Base-by-base conservation (phyloP, 202 grass and related monocot species). In the Setaria italica region DNA sequence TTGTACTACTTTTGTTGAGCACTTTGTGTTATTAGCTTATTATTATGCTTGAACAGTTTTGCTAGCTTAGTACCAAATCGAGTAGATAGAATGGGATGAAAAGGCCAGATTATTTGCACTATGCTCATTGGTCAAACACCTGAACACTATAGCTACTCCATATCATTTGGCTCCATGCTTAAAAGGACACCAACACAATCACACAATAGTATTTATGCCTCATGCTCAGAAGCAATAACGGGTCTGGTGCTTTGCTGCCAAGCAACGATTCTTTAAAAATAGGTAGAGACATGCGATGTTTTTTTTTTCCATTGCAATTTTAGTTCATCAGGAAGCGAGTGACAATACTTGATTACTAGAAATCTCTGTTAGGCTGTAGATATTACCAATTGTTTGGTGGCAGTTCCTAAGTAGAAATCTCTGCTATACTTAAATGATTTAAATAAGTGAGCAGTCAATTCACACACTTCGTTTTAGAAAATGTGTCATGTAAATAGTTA, bases 241-340 rank as follows among this genome's bases (percentile, higher is more conserved):
- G 32, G 32, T 76, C 37, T 35, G 55, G 45, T 72, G 15, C 32
- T 68, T 68, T 62, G 30, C 49, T 34, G 29, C 11, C 11, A 45
- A 20, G 8, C 42, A 59, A 79, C 54, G 53, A 67, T 78, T 78
- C 15, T 82, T 78, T 41, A 41, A 59, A 60, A 58, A 82, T 67
- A 51, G 10, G 57, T 21, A 43, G 17, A 74, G 33, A 21, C 5
- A 50, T 48, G n/a, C 29, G 5, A 21, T 3, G 0, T 4, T 50
- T 0, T 15, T 55, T 67, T 11, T 71, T 78, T 25, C 25, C 32
- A 46, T 82, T 56, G 0, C 14, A 57, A 48, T 46, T 66, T 66
- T 64, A 21, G 15, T 45, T 72, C 58, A 49, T 64, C 48, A 56
- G 30, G 63, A 37, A 35, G 1, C 62, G 63, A 46, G 19, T 55